A percentile compares a stretch with the other conserved stretches of the same genome.
These are phyloP conservation scores for Boletellus dicymbophilus DNA, from an alignment of 1,284 basidiomycete species.

Conservation along the genomic window DNA sequence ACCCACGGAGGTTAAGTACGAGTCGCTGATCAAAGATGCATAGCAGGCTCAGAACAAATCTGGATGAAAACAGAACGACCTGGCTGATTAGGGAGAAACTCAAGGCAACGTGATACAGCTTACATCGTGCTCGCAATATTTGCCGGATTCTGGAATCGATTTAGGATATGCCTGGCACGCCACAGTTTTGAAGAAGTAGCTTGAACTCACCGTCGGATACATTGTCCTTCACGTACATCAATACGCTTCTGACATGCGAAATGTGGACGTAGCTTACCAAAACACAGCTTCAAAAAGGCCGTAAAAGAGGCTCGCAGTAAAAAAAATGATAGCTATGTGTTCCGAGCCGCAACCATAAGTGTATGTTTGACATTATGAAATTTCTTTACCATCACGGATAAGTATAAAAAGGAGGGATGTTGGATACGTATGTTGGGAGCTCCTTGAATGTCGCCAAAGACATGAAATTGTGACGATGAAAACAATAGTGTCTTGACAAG, in stretches of 20 bases:
- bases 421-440: background rate
- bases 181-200: too few relatives aligned
- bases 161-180: too few relatives aligned
- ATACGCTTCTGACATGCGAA: background rate
- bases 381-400: background rate
- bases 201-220: background rate
- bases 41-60: background rate
- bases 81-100: background rate
- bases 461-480: background rate
- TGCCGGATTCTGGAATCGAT: background rate
- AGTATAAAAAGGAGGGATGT: background rate
- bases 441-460: background rate
- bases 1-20: background rate
- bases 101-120: background rate
- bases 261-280: slow-evolving; percentile 6
- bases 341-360: background rate
- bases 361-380: too few relatives aligned
- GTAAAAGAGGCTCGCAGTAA: slow-evolving; percentile 5
- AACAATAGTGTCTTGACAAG: background rate
- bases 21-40: background rate
- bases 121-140: background rate
- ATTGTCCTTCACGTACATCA: background rate
- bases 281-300: background rate
- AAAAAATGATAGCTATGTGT: slow-evolving; percentile 9
- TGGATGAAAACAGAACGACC: background rate